These are phyloP conservation scores for Przewalskia tangutica DNA, from an alignment of 257 asterid species.

Conservation along the genomic window DNA sequence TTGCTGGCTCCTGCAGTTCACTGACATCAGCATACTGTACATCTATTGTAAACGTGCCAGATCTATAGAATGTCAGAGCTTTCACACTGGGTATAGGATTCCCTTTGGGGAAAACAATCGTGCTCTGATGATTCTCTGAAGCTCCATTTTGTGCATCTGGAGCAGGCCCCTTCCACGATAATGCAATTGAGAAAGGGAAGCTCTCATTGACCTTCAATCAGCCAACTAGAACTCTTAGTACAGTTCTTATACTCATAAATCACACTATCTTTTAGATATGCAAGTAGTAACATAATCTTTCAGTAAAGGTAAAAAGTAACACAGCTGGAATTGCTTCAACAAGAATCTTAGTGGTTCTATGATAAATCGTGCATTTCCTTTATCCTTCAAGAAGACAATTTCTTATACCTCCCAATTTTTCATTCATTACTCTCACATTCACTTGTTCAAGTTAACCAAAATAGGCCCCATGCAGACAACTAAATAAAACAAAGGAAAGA, in stretches of 20 bases:
- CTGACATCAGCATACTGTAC: slow-evolving; percentile 65
- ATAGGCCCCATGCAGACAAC: background rate
- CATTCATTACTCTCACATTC: background rate
- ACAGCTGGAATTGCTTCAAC: background rate
- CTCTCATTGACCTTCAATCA: slow-evolving; percentile 58
- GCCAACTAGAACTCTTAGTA: background rate
- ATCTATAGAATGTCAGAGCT: slow-evolving; percentile 76
- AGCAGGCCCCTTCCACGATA: slow-evolving; percentile 69
- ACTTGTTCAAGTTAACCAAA: background rate
- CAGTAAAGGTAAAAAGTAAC: background rate
- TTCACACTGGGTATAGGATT: slow-evolving; percentile 83
- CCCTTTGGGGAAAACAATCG: slow-evolving; percentile 77
- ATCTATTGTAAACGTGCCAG: slow-evolving; percentile 63
- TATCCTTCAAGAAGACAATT: background rate
- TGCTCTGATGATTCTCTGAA: slow-evolving; percentile 57
- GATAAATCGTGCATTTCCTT: background rate
- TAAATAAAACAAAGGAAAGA: background rate
- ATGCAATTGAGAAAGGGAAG: slow-evolving; percentile 66
- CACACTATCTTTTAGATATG: background rate
- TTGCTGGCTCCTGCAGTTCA: slow-evolving; percentile 65
- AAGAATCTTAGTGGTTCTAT: background rate
- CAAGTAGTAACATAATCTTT: background rate
- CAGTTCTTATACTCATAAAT: background rate
- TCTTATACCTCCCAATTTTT: background rate
- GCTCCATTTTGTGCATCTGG: slow-evolving; percentile 55